Evolutionary conservation across 2,329 filamentous ascomycete species (phyloP), one percentile per base, ranked within the genome.

Genomic region (Fusarium piperis): DNA sequence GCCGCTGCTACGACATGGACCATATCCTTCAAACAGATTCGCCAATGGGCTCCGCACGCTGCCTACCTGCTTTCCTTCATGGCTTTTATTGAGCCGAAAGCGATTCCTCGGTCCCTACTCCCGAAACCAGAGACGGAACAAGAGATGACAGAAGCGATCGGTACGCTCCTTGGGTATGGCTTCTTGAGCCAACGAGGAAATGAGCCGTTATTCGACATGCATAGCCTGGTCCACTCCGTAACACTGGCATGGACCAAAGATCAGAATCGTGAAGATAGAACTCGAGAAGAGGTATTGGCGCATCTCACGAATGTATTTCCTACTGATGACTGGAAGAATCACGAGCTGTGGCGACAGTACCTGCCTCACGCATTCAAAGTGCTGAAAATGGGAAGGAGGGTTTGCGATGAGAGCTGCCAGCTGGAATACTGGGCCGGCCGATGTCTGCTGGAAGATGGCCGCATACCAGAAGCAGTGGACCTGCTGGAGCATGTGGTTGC

Each of bases 21-120:
- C 1, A 74, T 85, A 8, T 85, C 83, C 0, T 83, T 86, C 20
- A 69, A 82, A 13, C 77, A 81, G 28, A 82, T 85, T n/a, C 74
- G 71, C 6, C 57, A 64, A 20, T 62, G 23, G 0, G 65, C 82
- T 26, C 4, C 64, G 15, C 56, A 5, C 12, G 83, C 83, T 3
- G 80, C 79, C 55, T 59, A 80, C 2, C 72, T 83, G 51, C 74
- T 87, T 1, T 79, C 74, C 1, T 84, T 86, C 62, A 78, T 85
- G 35, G 81, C 81, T 3, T 83, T 75, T 39, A 79, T 86, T 53
- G 80, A 83, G 65, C 77, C 80, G 1, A 82, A 81, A 65, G 78
- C 78, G 0, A 83, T 85, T 30, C 81, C 83, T 16, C 72, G 64
- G 61, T 79, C 79, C 0, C 69, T 85, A 0, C 67, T 82, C 4